Conservation (phyloP, 139 green algal genomes). For the Penium margaritaceum region DNA sequence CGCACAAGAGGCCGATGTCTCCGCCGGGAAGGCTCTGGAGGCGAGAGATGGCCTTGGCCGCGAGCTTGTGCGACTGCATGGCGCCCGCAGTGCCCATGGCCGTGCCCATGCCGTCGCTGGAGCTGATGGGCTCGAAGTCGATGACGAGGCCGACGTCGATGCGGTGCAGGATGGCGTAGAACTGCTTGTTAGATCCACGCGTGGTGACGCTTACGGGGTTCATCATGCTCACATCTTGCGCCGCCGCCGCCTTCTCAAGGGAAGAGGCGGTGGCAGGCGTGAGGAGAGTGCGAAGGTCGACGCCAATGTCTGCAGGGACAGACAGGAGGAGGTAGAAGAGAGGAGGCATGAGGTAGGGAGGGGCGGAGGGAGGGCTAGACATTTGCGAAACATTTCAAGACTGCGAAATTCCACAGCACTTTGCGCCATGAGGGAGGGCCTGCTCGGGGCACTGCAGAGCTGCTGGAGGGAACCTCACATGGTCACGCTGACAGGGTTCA, state of each 20-base stretch:
- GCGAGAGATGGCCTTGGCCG: slow-evolving; percentile 37
- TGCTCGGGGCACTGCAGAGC: too few species aligned
- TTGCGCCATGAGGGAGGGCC: too few species aligned
- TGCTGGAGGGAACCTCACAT: too few species aligned
- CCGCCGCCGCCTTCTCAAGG: slow-evolving; percentile 38
- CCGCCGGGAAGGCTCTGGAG: slow-evolving; percentile 39
- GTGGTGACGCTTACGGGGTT: slow-evolving; percentile 35
- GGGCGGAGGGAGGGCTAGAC: too few species aligned
- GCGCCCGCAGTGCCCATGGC: slow-evolving; percentile 43
- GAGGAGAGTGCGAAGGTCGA: slow-evolving; percentile 41
- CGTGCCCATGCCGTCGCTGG: slow-evolving; percentile 18
- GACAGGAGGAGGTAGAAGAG: not conserved
- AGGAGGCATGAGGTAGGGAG: not conserved
- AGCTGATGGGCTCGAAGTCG: slow-evolving; percentile 42
- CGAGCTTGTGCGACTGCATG: slow-evolving; percentile 45
- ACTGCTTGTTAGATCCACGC: slow-evolving; percentile 23
- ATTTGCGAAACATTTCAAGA: too few species aligned
- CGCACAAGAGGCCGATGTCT: slow-evolving; percentile 41
- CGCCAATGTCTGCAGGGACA: slow-evolving; percentile 25
- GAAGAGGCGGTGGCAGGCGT: slow-evolving; percentile 14
- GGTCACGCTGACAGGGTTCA: too few species aligned
- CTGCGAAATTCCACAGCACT: too few species aligned
- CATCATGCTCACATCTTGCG: slow-evolving; percentile 40
- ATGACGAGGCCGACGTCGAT: slow-evolving; percentile 46
- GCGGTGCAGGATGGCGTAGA: slow-evolving; percentile 47